Conservation (phyloP, 768 basidiomycete genomes). For the Agaricus sinodeliciosus region DNA sequence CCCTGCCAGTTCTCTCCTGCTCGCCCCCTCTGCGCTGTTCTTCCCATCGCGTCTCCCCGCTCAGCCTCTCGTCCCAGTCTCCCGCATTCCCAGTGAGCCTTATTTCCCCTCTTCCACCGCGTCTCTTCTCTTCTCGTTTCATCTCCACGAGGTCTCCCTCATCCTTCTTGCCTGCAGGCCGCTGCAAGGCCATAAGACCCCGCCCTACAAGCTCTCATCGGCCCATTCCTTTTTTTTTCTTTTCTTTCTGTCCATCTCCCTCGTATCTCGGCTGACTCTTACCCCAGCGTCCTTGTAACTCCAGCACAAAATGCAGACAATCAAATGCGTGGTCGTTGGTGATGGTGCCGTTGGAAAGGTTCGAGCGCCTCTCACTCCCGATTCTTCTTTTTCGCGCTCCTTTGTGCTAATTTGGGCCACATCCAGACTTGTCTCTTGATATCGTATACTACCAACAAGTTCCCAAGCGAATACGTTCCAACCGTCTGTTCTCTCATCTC, state of each 20-base stretch:
- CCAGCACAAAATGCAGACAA: constrained; percentile 75
- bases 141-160: constrained; percentile 36
- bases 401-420: constrained; percentile 5
- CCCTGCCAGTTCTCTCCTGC: not conserved
- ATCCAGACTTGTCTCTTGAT: constrained; percentile 91
- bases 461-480: constrained; percentile 98
- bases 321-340: constrained; percentile 96
- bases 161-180: constrained; percentile 17
- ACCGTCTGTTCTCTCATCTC: constrained; percentile 57
- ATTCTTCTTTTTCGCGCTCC: constrained; percentile 2
- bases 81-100: constrained; percentile 17
- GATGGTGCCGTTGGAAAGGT: constrained; percentile 99
- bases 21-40: constrained; percentile 1
- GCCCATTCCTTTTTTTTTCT: constrained; percentile 16
- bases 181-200: constrained; percentile 22
- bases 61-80: constrained; percentile 1
- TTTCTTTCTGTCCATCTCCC: not conserved
- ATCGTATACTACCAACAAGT: constrained; percentile 97
- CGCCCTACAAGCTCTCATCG: not conserved
- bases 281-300: constrained; percentile 13
- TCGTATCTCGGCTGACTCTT: constrained; percentile 12
- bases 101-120: not conserved
- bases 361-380: constrained; percentile 24
- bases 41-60: constrained; percentile 2
- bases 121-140: constrained; percentile 17